Conservation (phyloP, 495 filamentous ascomycete species). For the Podospora appendiculata region DNA sequence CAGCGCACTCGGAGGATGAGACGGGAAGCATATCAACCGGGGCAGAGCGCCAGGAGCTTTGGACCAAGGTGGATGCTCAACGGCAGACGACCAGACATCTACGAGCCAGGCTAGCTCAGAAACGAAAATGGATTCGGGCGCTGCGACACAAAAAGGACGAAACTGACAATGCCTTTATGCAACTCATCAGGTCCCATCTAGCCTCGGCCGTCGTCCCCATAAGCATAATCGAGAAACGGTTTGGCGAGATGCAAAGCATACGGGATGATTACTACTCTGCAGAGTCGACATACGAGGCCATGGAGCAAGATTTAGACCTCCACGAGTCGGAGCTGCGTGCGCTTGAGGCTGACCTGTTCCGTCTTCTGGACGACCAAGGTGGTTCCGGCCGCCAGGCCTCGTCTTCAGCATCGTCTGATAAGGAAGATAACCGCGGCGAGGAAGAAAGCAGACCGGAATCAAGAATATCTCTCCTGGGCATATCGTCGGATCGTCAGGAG, state of each 20-base stretch:
- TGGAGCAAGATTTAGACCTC: conserved; percentile 14
- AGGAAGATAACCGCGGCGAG: conserved; percentile 12
- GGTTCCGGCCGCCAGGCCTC: background rate
- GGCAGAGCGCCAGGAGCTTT: conserved; percentile 2
- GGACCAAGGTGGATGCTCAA: no score
- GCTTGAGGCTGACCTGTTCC: conserved; percentile 15
- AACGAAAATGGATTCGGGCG: no score
- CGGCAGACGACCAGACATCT: no score
- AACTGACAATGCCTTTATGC: no score
- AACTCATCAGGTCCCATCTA: background rate
- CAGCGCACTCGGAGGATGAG: conserved; percentile 3
- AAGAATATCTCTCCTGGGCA: conserved; percentile 18
- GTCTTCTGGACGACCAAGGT: background rate
- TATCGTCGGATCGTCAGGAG: conserved; percentile 14
- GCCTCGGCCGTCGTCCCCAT: background rate
- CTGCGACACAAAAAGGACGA: no score
- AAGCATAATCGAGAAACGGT: background rate
- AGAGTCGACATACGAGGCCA: conserved; percentile 13
- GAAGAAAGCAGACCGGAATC: conserved; percentile 14
- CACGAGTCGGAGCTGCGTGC: conserved; percentile 12
- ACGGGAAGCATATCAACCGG: background rate
- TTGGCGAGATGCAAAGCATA: conserved; percentile 17
- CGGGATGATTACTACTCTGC: conserved; percentile 17
- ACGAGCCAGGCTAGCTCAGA: no score
- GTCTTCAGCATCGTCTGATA: background rate